A percentile compares a stretch with the other conserved stretches of the same genome.
Evolutionary conservation across 139 green algal species (phyloP).

Genomic region (Chlamydomonas incerta): DNA sequence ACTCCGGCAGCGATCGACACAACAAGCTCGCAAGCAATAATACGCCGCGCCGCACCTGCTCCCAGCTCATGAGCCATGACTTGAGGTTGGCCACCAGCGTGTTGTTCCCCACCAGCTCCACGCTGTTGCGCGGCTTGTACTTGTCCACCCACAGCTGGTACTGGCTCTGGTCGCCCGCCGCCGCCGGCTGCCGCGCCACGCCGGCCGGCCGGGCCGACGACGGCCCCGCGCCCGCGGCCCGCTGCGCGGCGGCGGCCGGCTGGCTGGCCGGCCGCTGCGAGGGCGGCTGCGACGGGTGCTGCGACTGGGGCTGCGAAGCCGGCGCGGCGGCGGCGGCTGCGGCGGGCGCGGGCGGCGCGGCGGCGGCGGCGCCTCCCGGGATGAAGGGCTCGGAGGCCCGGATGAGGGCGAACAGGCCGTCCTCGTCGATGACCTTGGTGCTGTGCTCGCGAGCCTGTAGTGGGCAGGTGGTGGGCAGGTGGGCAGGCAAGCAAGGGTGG

Average conservation of each 20-base stretch:
- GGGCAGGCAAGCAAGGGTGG: too few species aligned
- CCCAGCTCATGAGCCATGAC: slow-evolving; percentile 84
- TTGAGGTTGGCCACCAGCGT: slow-evolving; percentile 65
- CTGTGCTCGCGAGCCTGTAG: neutral
- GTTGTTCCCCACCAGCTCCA: slow-evolving; percentile 95
- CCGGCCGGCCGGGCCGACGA: too few species aligned
- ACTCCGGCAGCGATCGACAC: too few species aligned
- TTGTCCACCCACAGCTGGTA: slow-evolving; percentile 94
- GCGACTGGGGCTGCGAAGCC: too few species aligned
- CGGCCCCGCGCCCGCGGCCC: too few species aligned
- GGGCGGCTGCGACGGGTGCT: too few species aligned
- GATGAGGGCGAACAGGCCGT: slow-evolving; percentile 86
- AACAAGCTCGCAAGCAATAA: too few species aligned
- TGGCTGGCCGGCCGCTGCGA: too few species aligned
- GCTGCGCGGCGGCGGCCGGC: too few species aligned
- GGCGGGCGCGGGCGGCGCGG: neutral
- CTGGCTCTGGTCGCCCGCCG: neutral
- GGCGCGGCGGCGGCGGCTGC: too few species aligned
- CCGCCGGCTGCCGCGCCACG: too few species aligned
- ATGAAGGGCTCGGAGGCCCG: slow-evolving; percentile 51
- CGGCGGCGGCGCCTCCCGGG: neutral
- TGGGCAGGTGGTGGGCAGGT: too few species aligned
- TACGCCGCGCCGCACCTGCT: slow-evolving; percentile 87
- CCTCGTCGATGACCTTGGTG: slow-evolving; percentile 86
- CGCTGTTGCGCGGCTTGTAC: slow-evolving; percentile 79